Percentiles rank a stretch among this genome's conserved stretches.
These are phyloP conservation scores for Rhodamnia rubescens DNA, from an alignment of 345 rosid species.

Conservation along the genomic window DNA sequence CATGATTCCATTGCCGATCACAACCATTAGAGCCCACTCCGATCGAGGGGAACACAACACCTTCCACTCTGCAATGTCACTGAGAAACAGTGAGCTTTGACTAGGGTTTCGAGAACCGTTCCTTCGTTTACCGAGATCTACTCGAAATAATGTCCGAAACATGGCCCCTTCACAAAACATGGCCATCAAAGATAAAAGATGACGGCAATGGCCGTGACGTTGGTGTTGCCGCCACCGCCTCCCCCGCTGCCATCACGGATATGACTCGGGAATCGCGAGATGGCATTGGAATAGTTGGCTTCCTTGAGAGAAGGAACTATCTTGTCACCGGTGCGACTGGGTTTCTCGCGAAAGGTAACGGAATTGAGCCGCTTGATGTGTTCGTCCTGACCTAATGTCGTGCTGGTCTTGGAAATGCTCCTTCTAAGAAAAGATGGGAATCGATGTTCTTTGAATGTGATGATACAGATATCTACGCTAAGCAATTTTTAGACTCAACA, in stretches of 20 bases:
- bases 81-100: background rate
- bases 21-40: background rate
- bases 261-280: background rate
- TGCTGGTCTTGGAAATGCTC: background rate
- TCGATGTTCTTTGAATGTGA: background rate
- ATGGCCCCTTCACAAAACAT: background rate
- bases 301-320: background rate
- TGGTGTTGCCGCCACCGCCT: background rate
- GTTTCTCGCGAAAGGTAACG: conserved; percentile 2
- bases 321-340: conserved; percentile 5
- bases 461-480: background rate
- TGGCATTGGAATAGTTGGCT: background rate
- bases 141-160: background rate
- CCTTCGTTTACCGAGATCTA: background rate
- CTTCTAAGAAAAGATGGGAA: background rate
- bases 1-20: background rate
- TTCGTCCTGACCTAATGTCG: background rate
- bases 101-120: background rate
- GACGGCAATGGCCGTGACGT: background rate
- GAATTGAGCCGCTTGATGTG: background rate
- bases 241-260: background rate
- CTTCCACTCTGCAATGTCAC: background rate
- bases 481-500: background rate
- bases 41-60: background rate
- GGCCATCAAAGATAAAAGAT: background rate